These are phyloP conservation scores for Capronia epimyces DNA, from an alignment of 2,329 filamentous ascomycete genomes.

Conservation along the genomic window DNA sequence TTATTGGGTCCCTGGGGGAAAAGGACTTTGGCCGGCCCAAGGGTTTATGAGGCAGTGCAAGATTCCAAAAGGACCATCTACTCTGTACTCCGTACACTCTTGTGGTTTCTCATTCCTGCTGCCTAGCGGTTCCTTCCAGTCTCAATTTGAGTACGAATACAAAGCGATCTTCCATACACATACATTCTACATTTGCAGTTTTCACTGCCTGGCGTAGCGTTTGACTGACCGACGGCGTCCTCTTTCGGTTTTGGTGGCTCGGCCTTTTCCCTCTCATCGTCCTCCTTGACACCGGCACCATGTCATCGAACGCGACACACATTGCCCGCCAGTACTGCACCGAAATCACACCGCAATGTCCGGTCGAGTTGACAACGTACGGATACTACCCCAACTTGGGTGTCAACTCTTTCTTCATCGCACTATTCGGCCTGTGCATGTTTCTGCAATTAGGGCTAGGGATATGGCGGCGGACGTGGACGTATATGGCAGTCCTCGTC, in stretches of 20 bases:
- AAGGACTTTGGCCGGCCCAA: neutral
- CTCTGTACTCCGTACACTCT: too few species aligned
- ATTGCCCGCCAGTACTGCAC: slow-evolving; percentile 29
- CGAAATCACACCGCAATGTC: slow-evolving; percentile 38
- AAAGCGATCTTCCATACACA: neutral
- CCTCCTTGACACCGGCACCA: neutral
- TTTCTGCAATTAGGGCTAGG: slow-evolving; percentile 47
- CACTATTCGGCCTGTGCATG: slow-evolving; percentile 48
- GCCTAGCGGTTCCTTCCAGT: neutral
- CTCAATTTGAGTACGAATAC: neutral
- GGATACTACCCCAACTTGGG: slow-evolving; percentile 50
- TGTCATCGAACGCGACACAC: slow-evolving; percentile 14
- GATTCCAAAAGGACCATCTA: neutral
- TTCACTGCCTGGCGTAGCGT: too few species aligned
- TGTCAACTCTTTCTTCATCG: slow-evolving; percentile 51
- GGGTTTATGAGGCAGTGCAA: too few species aligned
- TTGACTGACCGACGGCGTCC: too few species aligned
- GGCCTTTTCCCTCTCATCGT: neutral
- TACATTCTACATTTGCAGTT: too few species aligned
- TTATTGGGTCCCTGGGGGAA: neutral
- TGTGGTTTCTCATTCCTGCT: too few species aligned
- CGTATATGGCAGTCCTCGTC: slow-evolving; percentile 47
- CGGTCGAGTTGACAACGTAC: slow-evolving; percentile 46
- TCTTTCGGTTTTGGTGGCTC: neutral
- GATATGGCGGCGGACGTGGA: slow-evolving; percentile 51